phyloP scores from a whole-genome alignment of 441 rosid species.

The Adansonia rubrostipa region DNA sequence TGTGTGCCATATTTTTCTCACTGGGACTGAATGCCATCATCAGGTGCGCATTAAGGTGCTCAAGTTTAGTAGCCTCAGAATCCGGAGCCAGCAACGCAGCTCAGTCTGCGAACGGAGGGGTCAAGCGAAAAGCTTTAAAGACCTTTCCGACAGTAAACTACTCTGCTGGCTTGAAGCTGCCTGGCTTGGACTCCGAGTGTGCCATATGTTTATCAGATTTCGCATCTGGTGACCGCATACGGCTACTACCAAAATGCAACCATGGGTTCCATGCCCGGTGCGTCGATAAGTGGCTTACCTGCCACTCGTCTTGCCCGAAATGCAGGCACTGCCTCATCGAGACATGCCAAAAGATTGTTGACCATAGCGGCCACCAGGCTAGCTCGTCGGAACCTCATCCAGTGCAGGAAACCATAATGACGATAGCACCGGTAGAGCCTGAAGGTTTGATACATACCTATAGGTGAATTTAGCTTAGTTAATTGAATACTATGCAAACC shows the following conservation, averaged over 20 bases:
- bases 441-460: too few species aligned
- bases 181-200: constrained; percentile 69
- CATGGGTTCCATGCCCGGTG: constrained; percentile 78
- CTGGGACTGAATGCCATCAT: constrained; percentile 67
- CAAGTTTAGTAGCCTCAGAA: constrained; percentile 46
- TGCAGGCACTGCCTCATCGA: constrained; percentile 75
- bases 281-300: constrained; percentile 79
- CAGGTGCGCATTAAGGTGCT: constrained; percentile 69
- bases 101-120: constrained; percentile 56
- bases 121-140: constrained; percentile 66
- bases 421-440: too few species aligned
- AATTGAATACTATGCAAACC: constrained; percentile 19
- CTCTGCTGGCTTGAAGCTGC: constrained; percentile 54
- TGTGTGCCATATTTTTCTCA: constrained; percentile 78
- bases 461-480: too few species aligned
- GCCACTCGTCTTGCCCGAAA: constrained; percentile 83
- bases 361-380: constrained; percentile 38
- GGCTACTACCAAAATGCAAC: constrained; percentile 77
- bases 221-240: constrained; percentile 52
- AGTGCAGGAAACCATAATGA: too few species aligned
- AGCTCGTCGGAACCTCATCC: constrained; percentile 32
- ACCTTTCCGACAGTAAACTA: constrained; percentile 64
- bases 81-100: constrained; percentile 32
- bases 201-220: constrained; percentile 71
- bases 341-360: constrained; percentile 72